Percentiles rank a stretch among this genome's conserved stretches.
Conservation (phyloP, 441 rosid genomes). For the Arabidopsis lyrata region DNA sequence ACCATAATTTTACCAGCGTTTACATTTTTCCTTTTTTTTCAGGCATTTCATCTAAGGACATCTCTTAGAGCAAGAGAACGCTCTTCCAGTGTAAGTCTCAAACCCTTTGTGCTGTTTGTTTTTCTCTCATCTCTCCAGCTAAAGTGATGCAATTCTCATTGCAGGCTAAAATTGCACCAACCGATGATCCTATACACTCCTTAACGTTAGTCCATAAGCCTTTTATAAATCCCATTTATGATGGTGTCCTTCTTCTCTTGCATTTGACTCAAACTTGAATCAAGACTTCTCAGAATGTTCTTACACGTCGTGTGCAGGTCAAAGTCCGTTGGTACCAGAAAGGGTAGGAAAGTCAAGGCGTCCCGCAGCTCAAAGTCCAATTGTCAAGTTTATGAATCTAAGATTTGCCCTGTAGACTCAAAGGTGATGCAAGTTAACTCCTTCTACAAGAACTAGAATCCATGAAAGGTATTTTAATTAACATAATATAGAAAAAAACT, state of each 20-base stretch:
- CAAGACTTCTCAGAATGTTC: constrained; percentile 18
- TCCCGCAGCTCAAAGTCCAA: constrained; percentile 10
- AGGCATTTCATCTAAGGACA: constrained; percentile 71
- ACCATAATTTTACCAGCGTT: not conserved
- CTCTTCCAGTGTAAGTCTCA: constrained; percentile 50
- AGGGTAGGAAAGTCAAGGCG: constrained; percentile 51
- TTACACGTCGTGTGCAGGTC: constrained; percentile 14
- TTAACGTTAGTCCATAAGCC: constrained; percentile 42
- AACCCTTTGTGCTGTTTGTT: not conserved
- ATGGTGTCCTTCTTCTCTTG: constrained; percentile 11
- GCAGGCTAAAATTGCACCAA: constrained; percentile 47
- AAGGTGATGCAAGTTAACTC: constrained; percentile 52
- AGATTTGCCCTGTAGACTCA: constrained; percentile 45
- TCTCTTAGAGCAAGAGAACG: constrained; percentile 60
- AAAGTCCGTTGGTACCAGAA: constrained; percentile 35
- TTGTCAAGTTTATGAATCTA: constrained; percentile 43
- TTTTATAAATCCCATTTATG: not conserved
- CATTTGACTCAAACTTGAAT: constrained; percentile 3
- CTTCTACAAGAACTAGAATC: not conserved
- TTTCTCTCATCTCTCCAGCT: constrained; percentile 5
- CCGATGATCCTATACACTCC: constrained; percentile 36
- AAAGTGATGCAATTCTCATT: constrained; percentile 24
- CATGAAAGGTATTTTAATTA: not conserved
- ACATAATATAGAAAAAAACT: not conserved
- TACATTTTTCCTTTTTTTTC: not conserved